Base-by-base conservation (phyloP, 2,329 filamentous ascomycete species). In the Ophiostoma triangulosporum region DNA sequence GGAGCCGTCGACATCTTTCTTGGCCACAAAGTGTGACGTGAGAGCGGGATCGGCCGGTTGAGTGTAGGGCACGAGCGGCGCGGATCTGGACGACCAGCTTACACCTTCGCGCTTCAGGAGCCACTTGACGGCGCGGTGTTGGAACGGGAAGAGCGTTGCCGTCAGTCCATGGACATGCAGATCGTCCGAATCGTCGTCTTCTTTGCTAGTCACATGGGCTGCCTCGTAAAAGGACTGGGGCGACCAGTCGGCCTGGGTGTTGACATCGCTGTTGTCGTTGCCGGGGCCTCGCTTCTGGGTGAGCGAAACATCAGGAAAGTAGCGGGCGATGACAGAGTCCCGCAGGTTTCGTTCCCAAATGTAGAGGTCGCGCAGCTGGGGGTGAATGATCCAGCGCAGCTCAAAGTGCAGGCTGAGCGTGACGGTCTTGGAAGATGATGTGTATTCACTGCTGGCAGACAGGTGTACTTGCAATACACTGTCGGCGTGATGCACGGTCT, bases 121-220 rank as follows among this genome's bases (percentile, higher is more conserved):
- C 86, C 86, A 91, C 48, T 80, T 73, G 2, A 89, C 71, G 1
- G 84, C 77, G 56, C 84, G 71, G 53, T 78, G 78, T 64, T 90
- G 86, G 56, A 88, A 90, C 0, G 84, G 84, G 62, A 81, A 89
- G 0, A 89, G 67, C 0, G 67, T 69, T 1, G 79, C 73, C 45
- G 68, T 68, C 50, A 75, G 69, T 26, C 65, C 67, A 0, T 70
- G 66, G 6, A 79, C 64, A 3, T 66, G 35, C 33, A 79, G 68
- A 0, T 66, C 64, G 1, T 63, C 60, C 0, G 71, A 55, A 3
- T 64, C 59, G 15, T 62, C 55, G 51, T 75, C 70, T 5, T 68
- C 61, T n/a, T 68, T 69, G 11, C 69, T 58, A 1, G 86, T 81
- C 2, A 82, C 74, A 61, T 81, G 76, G 1, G 85, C 81, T 15